These are phyloP conservation scores for Cetraspora pellucida DNA, from an alignment of 192 early-diverging fungal species.

Conservation along the genomic window DNA sequence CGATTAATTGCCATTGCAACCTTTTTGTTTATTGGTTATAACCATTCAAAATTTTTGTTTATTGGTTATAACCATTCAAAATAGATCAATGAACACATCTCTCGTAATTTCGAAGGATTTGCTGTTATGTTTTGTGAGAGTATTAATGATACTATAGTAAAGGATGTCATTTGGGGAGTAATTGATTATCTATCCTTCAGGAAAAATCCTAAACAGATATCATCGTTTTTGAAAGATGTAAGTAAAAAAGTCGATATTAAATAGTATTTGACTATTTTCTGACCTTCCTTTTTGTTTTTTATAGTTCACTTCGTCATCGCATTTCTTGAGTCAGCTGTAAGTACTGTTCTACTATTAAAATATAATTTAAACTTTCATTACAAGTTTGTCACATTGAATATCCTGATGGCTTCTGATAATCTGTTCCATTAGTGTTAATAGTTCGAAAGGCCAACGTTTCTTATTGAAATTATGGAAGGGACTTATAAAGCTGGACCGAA, in stretches of 20 bases:
- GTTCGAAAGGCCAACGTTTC: conserved; percentile 24
- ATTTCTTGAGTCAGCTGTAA: not conserved
- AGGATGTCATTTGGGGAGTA: not conserved
- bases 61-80: no score
- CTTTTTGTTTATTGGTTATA: no score
- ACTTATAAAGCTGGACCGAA: conserved; percentile 51
- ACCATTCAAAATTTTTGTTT: no score
- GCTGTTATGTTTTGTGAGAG: not conserved
- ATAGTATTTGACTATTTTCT: not conserved
- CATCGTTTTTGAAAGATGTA: not conserved
- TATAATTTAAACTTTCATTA: not conserved
- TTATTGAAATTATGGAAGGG: conserved; percentile 51
- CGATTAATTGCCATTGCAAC: no score
- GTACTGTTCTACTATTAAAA: not conserved
- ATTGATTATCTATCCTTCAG: not conserved
- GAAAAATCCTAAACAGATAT: not conserved
- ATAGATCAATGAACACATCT: conserved; percentile 22
- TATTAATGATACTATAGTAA: not conserved
- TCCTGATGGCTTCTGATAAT: not conserved
- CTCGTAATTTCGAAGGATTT: not conserved
- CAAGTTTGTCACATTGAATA: not conserved
- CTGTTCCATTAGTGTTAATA: not conserved
- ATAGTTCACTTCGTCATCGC: not conserved
- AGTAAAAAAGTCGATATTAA: not conserved
- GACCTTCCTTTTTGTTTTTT: not conserved